Conservation (phyloP, 108 stramenopile genomes). For the Asterionellopsis glacialis region DNA sequence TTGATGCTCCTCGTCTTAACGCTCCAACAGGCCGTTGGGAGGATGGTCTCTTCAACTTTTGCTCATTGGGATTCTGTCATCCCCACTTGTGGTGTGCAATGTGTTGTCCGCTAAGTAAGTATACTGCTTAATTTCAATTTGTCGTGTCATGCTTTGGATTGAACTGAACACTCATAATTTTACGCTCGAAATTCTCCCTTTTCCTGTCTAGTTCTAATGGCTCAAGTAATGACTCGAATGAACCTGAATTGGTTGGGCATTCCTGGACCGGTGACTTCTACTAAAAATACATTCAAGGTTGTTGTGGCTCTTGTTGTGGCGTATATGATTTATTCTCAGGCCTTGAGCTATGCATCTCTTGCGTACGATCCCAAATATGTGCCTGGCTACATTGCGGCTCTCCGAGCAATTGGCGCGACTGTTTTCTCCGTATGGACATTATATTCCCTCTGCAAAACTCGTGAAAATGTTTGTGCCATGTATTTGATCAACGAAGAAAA, state of each 20-base stretch:
- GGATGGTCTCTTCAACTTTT: constrained; percentile 68
- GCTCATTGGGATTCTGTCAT: constrained; percentile 55
- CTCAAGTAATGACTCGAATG: constrained; percentile 80
- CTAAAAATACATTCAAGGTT: constrained; percentile 63
- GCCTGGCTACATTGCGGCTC: constrained; percentile 31
- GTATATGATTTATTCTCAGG: constrained; percentile 51
- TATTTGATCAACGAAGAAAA: constrained; percentile 73
- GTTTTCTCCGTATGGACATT: constrained; percentile 65
- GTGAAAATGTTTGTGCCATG: constrained; percentile 55
- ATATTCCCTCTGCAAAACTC: constrained; percentile 64
- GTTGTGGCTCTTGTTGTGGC: constrained; percentile 43
- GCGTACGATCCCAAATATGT: constrained; percentile 18
- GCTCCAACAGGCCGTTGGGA: constrained; percentile 80
- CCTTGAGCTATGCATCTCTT: constrained; percentile 39
- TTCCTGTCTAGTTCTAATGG: constrained; percentile 47
- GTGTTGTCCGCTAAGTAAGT: constrained; percentile 57
- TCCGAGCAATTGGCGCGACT: constrained; percentile 50
- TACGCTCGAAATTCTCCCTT: too few species aligned
- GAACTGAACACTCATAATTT: too few species aligned
- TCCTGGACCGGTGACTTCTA: constrained; percentile 31
- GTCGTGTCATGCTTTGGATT: background rate
- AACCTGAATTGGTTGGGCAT: constrained; percentile 77
- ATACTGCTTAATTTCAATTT: too few species aligned
- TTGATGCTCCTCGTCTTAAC: constrained; percentile 32
- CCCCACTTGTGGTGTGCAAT: constrained; percentile 63